phyloP scores from a whole-genome alignment of 2,329 filamentous ascomycete species.

The Fusarium chlamydosporum region DNA sequence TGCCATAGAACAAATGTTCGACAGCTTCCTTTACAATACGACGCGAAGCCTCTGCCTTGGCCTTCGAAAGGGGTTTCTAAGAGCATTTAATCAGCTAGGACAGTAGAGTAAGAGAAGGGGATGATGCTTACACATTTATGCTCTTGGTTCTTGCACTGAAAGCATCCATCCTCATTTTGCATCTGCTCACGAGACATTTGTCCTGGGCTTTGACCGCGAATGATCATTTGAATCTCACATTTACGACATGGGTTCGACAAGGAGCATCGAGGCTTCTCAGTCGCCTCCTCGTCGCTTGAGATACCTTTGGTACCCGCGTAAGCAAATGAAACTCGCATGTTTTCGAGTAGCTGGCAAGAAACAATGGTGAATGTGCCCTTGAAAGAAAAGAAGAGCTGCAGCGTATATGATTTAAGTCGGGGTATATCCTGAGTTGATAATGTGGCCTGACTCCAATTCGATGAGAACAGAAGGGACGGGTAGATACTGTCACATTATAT shows the following conservation, averaged over 20 bases:
- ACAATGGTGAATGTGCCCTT: no score
- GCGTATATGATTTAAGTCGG: no score
- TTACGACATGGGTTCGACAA: neutral
- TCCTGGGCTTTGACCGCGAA: neutral
- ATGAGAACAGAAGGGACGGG: neutral
- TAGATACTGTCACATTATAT: neutral
- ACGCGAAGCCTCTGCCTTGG: neutral
- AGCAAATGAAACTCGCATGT: neutral
- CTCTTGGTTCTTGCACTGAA: neutral
- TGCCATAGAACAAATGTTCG: neutral
- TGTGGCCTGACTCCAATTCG: neutral
- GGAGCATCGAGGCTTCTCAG: neutral
- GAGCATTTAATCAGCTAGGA: neutral
- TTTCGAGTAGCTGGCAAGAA: neutral
- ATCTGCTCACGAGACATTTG: neutral
- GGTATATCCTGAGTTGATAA: neutral
- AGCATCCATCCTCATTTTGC: neutral
- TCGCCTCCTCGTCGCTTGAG: neutral
- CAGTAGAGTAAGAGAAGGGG: neutral
- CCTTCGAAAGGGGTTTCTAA: neutral
- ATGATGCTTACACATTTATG: neutral
- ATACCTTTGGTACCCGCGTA: neutral
- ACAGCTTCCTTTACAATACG: neutral
- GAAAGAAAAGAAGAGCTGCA: neutral
- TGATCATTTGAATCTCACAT: neutral